phyloP scores from a whole-genome alignment of 495 filamentous ascomycete genomes.

The Penicillium egyptiacum region DNA sequence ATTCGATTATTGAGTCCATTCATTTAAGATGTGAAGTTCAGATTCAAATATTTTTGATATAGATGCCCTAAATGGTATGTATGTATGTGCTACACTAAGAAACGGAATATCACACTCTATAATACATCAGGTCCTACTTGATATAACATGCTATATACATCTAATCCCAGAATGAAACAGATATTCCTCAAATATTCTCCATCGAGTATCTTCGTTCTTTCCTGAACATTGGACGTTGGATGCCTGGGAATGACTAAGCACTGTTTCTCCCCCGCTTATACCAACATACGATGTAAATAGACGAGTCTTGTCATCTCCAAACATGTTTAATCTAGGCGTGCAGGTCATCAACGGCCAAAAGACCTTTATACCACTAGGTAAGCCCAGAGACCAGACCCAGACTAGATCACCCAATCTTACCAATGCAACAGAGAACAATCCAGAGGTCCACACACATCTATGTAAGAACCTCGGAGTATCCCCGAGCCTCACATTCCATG shows the following conservation, averaged over 20 bases:
- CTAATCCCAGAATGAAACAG: too few species aligned
- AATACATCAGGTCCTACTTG: too few species aligned
- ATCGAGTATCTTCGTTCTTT: too few species aligned
- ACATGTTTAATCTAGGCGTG: constrained; percentile 42
- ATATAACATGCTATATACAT: too few species aligned
- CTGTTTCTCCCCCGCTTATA: neutral
- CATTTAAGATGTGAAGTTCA: too few species aligned
- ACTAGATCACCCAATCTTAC: neutral
- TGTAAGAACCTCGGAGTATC: constrained; percentile 56
- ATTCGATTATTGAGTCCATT: too few species aligned
- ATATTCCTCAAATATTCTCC: too few species aligned
- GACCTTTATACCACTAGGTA: constrained; percentile 45
- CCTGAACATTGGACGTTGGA: too few species aligned
- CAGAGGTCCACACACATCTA: constrained; percentile 55
- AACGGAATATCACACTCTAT: too few species aligned
- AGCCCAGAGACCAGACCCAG: neutral
- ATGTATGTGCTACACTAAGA: too few species aligned
- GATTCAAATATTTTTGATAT: too few species aligned
- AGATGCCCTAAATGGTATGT: too few species aligned
- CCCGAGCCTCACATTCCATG: constrained; percentile 54
- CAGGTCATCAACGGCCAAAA: constrained; percentile 35
- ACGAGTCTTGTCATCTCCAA: neutral
- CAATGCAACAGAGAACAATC: constrained; percentile 57
- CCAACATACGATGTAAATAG: neutral
- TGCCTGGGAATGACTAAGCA: neutral